Evolutionary conservation across 1,139 yeast genomes (phyloP).

Genomic region (Meyerozyma smithsonii): DNA sequence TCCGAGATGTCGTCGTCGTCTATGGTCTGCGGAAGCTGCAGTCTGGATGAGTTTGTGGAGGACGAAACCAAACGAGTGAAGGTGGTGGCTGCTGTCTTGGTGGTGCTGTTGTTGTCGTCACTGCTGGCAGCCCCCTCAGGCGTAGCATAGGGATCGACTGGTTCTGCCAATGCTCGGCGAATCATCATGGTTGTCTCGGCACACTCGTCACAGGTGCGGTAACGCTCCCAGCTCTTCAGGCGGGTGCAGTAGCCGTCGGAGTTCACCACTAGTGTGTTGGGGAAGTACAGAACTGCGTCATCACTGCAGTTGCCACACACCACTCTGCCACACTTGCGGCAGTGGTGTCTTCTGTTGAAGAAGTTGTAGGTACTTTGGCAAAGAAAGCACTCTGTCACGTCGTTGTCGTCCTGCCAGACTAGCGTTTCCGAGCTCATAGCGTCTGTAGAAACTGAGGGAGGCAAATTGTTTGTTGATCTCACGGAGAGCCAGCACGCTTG

Average conservation of each 20-base stretch:
- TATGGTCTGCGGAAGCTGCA: conserved; percentile 1
- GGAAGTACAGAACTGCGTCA: conserved; percentile 38
- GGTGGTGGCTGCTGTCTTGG: conserved; percentile 22
- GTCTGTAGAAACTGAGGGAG: too few relatives aligned
- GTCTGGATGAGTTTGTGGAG: conserved; percentile 24
- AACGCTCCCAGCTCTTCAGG: conserved; percentile 28
- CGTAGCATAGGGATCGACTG: conserved; percentile 4
- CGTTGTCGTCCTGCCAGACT: conserved; percentile 77
- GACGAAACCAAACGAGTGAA: conserved; percentile 19
- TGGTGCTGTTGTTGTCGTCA: conserved; percentile 13
- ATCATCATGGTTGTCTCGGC: conserved; percentile 58
- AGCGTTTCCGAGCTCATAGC: conserved; percentile 28
- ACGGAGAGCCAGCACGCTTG: too few relatives aligned
- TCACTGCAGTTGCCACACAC: conserved; percentile 67
- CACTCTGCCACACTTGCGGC: conserved; percentile 79
- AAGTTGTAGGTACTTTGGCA: conserved; percentile 59
- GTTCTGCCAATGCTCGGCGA: conserved; percentile 32
- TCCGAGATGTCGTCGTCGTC: conserved; percentile 24
- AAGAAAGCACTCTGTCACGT: conserved; percentile 52
- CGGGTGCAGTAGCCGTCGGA: conserved; percentile 21
- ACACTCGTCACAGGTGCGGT: conserved; percentile 72
- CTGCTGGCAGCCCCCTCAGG: conserved; percentile 3
- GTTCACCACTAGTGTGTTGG: conserved; percentile 33
- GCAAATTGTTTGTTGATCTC: too few relatives aligned
- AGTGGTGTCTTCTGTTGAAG: conserved; percentile 83